Evolutionary conservation across 352 stramenopile genomes (phyloP).

Genomic region (Globisporangium rhizosaccharum): DNA sequence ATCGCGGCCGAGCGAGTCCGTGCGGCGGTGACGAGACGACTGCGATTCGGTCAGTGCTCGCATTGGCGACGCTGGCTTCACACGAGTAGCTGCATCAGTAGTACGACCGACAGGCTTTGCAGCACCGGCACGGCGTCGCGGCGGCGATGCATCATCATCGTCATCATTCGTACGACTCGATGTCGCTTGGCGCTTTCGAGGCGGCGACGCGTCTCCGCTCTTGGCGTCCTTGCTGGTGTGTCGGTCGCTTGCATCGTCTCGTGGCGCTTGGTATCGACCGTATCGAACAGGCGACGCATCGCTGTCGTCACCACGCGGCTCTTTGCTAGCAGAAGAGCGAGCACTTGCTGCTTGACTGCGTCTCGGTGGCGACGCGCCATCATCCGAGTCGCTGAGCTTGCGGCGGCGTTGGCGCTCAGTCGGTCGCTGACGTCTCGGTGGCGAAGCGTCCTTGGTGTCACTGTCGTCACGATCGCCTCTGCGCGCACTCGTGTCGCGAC

Average conservation of each 20-base stretch:
- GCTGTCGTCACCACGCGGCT: slow-evolving; percentile 7
- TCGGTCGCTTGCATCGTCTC: slow-evolving; percentile 1
- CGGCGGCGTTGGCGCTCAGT: background rate
- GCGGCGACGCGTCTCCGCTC: slow-evolving; percentile 16
- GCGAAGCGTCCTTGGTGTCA: background rate
- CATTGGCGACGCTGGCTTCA: background rate
- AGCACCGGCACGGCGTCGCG: slow-evolving; percentile 1
- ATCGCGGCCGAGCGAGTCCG: slow-evolving; percentile 20
- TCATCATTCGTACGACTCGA: background rate
- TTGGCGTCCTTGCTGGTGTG: slow-evolving; percentile 4
- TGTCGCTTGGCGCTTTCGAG: slow-evolving; percentile 8
- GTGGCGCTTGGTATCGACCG: background rate
- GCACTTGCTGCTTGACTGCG: slow-evolving; percentile 8
- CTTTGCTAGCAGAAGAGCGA: background rate
- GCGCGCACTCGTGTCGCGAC: background rate
- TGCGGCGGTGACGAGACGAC: slow-evolving; percentile 5
- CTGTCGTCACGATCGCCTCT: background rate
- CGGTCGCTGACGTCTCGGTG: background rate
- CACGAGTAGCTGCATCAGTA: background rate
- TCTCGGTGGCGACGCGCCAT: slow-evolving; percentile 24
- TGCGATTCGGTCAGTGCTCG: background rate
- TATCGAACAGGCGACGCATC: slow-evolving; percentile 26
- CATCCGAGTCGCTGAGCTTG: background rate
- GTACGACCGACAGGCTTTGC: background rate
- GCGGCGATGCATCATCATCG: slow-evolving; percentile 8